Base-by-base conservation (phyloP, 2,329 filamentous ascomycete species). In the Daldinia sp. region DNA sequence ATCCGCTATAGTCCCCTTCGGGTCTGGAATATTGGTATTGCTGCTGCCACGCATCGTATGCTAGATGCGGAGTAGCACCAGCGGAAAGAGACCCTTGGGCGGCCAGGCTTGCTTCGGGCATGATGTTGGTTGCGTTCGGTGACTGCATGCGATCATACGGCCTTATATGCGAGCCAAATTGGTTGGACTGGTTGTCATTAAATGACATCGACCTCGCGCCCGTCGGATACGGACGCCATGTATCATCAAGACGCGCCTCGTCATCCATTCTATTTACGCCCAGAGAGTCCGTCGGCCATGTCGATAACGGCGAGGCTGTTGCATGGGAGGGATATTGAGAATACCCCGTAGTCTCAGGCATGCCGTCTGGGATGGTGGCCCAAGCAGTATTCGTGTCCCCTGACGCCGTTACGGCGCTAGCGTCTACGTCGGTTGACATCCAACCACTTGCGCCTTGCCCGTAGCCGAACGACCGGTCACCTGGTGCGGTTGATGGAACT, bases 301-400 rank as follows among this genome's bases (percentile, higher is more conserved):
- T 72, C 23, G 78, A 72, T 0, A 81, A 74, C 2, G 78, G 63
- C 17, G 74, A 70, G 11, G 79, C 70, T 0, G 76, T 72, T 1
- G 76, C 74, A 39, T 80, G 77, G 19, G 79, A 77, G 4, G 78
- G 76, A 68, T 84, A 86, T 1, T 82, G 79, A 4, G 83, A 81
- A 62, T 82, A 83, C 2, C 80, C 81, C 0, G 82, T 77, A 3
- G 81, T 81, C 30, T 85, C 76, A 8, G 83, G 80, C 6, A 84
- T 81, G 37, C 84, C 83, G 39, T 82, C 77, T 8, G 82, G 72
- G 68, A 82, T 85, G 5, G 78, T 73, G 62, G 80, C 77, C 85
- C 85, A 88, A 10, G 77, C 76, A 8, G 77, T 66, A 59, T 76
- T 79, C 62, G 81, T 66, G 23, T 82, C 81, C 35, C 75, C 75